Percentiles rank a stretch among this genome's conserved stretches.
phyloP scores from a whole-genome alignment of 164 flowering plant genomes.

The Aristolochia californica region DNA sequence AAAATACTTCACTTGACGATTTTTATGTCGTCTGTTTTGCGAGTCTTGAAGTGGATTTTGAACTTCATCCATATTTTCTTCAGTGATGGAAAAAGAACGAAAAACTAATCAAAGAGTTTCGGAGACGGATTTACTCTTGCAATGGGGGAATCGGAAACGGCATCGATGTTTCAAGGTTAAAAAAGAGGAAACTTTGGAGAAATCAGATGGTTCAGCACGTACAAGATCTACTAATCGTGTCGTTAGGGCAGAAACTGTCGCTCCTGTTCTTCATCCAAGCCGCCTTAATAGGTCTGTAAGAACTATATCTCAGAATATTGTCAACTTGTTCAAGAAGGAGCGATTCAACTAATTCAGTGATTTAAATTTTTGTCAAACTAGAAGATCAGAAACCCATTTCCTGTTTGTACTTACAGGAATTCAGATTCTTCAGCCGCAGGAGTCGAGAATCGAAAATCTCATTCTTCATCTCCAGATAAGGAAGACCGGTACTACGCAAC shows the following conservation, averaged over 20 bases:
- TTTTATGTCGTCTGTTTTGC: not conserved
- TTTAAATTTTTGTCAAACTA: no score
- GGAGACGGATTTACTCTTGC: constrained; percentile 43
- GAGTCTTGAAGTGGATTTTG: not conserved
- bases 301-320: not conserved
- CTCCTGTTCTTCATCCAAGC: constrained; percentile 12
- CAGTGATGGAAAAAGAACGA: constrained; percentile 27
- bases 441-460: constrained; percentile 18
- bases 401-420: constrained; percentile 5
- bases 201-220: constrained; percentile 15
- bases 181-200: constrained; percentile 19
- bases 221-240: constrained; percentile 28
- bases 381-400: not conserved
- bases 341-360: no score
- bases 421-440: constrained; percentile 3
- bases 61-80: not conserved
- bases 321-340: no score
- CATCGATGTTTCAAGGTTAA: constrained; percentile 41
- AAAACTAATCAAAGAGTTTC: constrained; percentile 13
- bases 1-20: not conserved
- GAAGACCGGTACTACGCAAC: constrained; percentile 28
- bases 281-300: constrained; percentile 7
- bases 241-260: constrained; percentile 21
- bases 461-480: constrained; percentile 40
- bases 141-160: constrained; percentile 58